These are phyloP conservation scores for Draba incana DNA, from an alignment of 345 rosid species.

Conservation along the genomic window DNA sequence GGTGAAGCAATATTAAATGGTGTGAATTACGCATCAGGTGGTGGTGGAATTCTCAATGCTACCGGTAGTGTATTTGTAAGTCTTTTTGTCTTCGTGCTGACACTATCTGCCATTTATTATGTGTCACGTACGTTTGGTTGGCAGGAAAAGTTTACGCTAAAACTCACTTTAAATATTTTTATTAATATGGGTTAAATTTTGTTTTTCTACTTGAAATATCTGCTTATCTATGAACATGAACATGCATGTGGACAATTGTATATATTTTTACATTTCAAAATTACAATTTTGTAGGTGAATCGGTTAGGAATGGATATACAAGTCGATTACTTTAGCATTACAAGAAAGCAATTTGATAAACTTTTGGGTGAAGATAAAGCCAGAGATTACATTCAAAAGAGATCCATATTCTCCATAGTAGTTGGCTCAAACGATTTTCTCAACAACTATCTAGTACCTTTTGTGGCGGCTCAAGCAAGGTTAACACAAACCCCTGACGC, in stretches of 20 bases:
- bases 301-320: slow-evolving; percentile 89
- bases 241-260: not conserved
- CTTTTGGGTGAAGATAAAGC: slow-evolving; percentile 73
- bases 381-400: slow-evolving; percentile 54
- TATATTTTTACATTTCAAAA: slow-evolving; percentile 12
- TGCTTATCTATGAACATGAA: not conserved
- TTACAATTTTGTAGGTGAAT: slow-evolving; percentile 57
- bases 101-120: not conserved
- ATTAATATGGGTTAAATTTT: slow-evolving; percentile 6
- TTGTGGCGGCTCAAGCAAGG: slow-evolving; percentile 74
- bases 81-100: not conserved
- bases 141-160: slow-evolving; percentile 19
- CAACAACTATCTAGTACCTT: slow-evolving; percentile 86
- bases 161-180: not conserved
- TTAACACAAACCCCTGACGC: slow-evolving; percentile 67
- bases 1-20: slow-evolving; percentile 73
- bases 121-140: slow-evolving; percentile 18
- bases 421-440: slow-evolving; percentile 92
- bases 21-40: slow-evolving; percentile 94
- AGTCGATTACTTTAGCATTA: slow-evolving; percentile 70
- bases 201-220: not conserved
- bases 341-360: slow-evolving; percentile 69
- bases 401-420: slow-evolving; percentile 73
- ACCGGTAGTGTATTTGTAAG: slow-evolving; percentile 90
- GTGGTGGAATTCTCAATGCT: slow-evolving; percentile 89